Conservation (phyloP, 768 basidiomycete genomes). For the Hydnomerulius pinastri region DNA sequence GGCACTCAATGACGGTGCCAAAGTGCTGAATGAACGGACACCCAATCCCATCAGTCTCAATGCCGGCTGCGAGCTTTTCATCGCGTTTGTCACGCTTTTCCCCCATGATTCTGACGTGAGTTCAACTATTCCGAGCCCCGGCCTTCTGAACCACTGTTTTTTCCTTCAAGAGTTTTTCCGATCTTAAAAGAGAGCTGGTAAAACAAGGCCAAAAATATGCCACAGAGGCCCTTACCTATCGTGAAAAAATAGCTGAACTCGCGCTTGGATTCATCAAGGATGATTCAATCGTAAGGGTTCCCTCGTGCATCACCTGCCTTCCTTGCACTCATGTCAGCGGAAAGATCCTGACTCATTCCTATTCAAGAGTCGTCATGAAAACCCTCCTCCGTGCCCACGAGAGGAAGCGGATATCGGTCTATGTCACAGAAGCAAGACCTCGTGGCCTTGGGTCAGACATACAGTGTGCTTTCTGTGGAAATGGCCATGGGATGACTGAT, state of each 20-base stretch:
- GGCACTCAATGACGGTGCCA: slow-evolving; percentile 76
- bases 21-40: slow-evolving; percentile 58
- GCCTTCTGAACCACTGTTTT: slow-evolving; percentile 5
- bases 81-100: slow-evolving; percentile 83
- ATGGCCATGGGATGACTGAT: slow-evolving; percentile 11
- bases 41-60: slow-evolving; percentile 82
- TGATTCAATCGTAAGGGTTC: slow-evolving; percentile 73
- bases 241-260: slow-evolving; percentile 85
- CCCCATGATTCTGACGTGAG: slow-evolving; percentile 81
- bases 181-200: slow-evolving; percentile 82
- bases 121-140: slow-evolving; percentile 18
- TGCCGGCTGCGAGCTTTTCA: slow-evolving; percentile 90
- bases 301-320: slow-evolving; percentile 16
- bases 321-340: slow-evolving; percentile 12
- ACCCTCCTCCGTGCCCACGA: slow-evolving; percentile 88
- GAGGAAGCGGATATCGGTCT: slow-evolving; percentile 93
- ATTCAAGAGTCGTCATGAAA: slow-evolving; percentile 94
- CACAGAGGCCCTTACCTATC: slow-evolving; percentile 78
- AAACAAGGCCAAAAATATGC: slow-evolving; percentile 79
- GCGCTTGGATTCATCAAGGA: slow-evolving; percentile 94
- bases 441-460: slow-evolving; percentile 76
- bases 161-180: slow-evolving; percentile 67
- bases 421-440: slow-evolving; percentile 95
- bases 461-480: slow-evolving; percentile 1
- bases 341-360: slow-evolving; percentile 95